phyloP scores from a whole-genome alignment of 768 basidiomycete genomes.

The Kwoniella europaea region DNA sequence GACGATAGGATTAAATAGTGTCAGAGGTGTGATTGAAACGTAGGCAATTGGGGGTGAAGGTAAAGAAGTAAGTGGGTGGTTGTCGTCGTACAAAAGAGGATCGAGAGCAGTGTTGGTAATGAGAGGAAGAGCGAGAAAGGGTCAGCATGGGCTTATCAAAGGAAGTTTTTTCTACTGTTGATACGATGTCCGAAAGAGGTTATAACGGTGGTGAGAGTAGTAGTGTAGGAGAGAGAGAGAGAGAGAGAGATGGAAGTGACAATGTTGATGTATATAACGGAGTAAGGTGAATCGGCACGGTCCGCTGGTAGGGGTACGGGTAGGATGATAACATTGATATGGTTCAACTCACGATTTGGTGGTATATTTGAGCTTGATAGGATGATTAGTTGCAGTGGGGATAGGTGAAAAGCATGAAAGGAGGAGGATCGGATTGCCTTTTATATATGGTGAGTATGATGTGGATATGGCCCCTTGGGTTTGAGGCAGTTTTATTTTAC shows the following conservation, averaged over 20 bases:
- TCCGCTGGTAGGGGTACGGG: background rate
- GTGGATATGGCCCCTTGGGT: background rate
- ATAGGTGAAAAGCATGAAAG: constrained; percentile 7
- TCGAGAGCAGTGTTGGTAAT: background rate
- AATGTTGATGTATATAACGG: background rate
- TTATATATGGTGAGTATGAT: background rate
- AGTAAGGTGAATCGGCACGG: constrained; percentile 3
- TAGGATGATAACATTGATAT: background rate
- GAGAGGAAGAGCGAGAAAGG: constrained; percentile 15
- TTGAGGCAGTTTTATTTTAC: background rate
- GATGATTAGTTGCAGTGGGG: background rate
- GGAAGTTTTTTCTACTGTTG: constrained; percentile 10
- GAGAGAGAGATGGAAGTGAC: background rate
- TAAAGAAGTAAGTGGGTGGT: background rate
- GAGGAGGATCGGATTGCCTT: constrained; percentile 1
- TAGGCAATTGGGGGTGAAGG: background rate
- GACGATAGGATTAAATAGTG: background rate
- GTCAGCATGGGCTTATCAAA: constrained; percentile 25
- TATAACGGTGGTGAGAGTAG: background rate
- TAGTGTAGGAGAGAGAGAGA: background rate
- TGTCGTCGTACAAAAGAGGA: constrained; percentile 9
- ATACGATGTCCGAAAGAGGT: constrained; percentile 18
- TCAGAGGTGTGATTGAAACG: background rate
- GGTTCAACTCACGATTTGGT: background rate
- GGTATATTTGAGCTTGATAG: background rate